phyloP scores from a whole-genome alignment of 345 rosid genomes.

The Angophora floribunda region DNA sequence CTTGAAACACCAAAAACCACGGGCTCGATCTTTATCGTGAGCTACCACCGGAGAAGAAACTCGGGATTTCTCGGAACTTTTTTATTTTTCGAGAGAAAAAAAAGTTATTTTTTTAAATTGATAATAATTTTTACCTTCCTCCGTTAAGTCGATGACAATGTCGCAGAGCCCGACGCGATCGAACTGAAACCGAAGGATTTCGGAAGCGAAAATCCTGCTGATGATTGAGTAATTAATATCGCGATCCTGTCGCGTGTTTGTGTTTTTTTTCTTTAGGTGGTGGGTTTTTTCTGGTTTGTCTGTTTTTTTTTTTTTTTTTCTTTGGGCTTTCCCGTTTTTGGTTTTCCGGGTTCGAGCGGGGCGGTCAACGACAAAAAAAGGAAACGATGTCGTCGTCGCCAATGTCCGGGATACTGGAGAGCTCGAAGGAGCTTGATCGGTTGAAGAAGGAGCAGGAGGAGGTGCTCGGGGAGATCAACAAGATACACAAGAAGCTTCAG shows the following conservation, averaged over 20 bases:
- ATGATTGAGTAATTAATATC: background rate
- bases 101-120: background rate
- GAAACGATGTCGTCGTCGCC: constrained; percentile 53
- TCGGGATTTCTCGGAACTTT: background rate
- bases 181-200: background rate
- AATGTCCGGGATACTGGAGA: constrained; percentile 54
- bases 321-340: background rate
- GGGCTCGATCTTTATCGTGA: background rate
- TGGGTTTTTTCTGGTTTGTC: background rate
- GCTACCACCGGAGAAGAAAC: background rate
- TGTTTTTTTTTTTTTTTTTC: background rate
- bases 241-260: background rate
- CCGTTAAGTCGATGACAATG: background rate
- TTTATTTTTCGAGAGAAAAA: background rate
- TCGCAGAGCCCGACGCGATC: background rate
- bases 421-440: constrained; percentile 82
- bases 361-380: background rate
- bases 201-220: background rate
- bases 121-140: background rate
- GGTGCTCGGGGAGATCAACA: constrained; percentile 61
- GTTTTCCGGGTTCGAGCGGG: background rate
- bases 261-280: background rate
- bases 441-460: constrained; percentile 70
- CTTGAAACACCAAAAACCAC: background rate
- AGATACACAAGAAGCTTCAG: constrained; percentile 83